Conservation (phyloP, 306 rosid genomes). For the Sicyos edulis region DNA sequence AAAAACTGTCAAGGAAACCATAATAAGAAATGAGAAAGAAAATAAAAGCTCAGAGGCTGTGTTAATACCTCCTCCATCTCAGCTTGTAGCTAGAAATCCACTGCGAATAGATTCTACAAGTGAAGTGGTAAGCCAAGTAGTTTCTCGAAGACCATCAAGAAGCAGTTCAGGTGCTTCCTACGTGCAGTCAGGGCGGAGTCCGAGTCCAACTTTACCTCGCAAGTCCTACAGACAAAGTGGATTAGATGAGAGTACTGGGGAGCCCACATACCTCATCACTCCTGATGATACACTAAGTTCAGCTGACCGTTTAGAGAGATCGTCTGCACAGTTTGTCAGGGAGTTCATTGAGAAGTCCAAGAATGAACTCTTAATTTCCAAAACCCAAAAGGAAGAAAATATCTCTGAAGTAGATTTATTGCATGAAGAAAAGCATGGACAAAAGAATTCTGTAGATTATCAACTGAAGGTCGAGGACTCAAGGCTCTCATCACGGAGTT, state of each 20-base stretch:
- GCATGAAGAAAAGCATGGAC: slow-evolving; percentile 31
- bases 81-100: slow-evolving; percentile 39
- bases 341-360: slow-evolving; percentile 51
- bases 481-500: slow-evolving; percentile 44
- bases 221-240: slow-evolving; percentile 32
- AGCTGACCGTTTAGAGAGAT: slow-evolving; percentile 49
- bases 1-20: slow-evolving; percentile 33
- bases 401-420: slow-evolving; percentile 30
- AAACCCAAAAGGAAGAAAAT: slow-evolving; percentile 33
- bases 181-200: slow-evolving; percentile 30
- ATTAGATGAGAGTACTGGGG: slow-evolving; percentile 32
- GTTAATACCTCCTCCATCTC: slow-evolving; percentile 52
- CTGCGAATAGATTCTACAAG: slow-evolving; percentile 26
- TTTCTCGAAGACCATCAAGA: slow-evolving; percentile 42
- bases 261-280: slow-evolving; percentile 26
- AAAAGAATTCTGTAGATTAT: slow-evolving; percentile 30
- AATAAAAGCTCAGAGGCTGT: slow-evolving; percentile 36
- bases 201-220: slow-evolving; percentile 33
- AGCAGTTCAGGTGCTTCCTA: slow-evolving; percentile 41
- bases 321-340: slow-evolving; percentile 55
- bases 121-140: slow-evolving; percentile 29
- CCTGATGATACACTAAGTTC: slow-evolving; percentile 71
- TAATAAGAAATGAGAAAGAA: slow-evolving; percentile 38
- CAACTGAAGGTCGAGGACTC: slow-evolving; percentile 38
- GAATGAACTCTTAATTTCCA: slow-evolving; percentile 49